Evolutionary conservation across 768 basidiomycete genomes (phyloP).

Genomic region (Coprinopsis marcescibilis): DNA sequence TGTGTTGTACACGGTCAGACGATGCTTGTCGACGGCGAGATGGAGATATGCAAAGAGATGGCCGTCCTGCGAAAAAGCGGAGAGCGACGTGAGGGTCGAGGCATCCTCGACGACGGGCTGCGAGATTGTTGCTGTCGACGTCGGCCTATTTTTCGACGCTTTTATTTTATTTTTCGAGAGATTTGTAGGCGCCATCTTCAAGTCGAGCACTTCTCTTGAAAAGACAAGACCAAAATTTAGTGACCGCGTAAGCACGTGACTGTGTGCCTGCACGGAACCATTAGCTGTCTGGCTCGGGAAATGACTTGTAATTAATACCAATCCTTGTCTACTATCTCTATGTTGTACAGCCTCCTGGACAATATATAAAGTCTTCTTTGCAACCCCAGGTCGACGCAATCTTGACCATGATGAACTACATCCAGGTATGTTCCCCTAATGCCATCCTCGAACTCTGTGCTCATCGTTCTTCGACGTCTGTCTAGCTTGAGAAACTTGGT

Average conservation of each 20-base stretch:
- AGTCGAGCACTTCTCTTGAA: not conserved
- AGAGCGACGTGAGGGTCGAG: constrained; percentile 36
- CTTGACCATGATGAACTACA: constrained; percentile 39
- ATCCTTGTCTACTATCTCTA: too few species aligned
- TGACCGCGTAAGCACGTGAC: not conserved
- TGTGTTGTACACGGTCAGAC: constrained; percentile 60
- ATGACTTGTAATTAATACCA: constrained; percentile 1
- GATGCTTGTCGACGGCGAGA: constrained; percentile 66
- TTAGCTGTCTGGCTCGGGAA: constrained; percentile 5
- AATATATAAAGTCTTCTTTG: too few species aligned
- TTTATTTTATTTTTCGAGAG: constrained; percentile 55
- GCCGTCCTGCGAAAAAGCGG: constrained; percentile 55
- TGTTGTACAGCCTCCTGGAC: too few species aligned
- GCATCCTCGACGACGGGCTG: constrained; percentile 49
- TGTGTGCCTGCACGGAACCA: constrained; percentile 5
- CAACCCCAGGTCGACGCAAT: too few species aligned
- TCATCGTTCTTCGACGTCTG: constrained; percentile 8
- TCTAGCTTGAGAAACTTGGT: constrained; percentile 86
- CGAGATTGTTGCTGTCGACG: constrained; percentile 49
- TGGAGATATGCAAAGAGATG: constrained; percentile 56
- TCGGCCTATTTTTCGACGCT: constrained; percentile 44
- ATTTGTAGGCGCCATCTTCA: constrained; percentile 35
- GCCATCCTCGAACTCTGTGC: not conserved
- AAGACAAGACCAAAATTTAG: constrained; percentile 9
- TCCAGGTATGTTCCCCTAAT: constrained; percentile 34